phyloP scores from a whole-genome alignment of 2,329 filamentous ascomycete species.

The Scleromitrula shiraiana region DNA sequence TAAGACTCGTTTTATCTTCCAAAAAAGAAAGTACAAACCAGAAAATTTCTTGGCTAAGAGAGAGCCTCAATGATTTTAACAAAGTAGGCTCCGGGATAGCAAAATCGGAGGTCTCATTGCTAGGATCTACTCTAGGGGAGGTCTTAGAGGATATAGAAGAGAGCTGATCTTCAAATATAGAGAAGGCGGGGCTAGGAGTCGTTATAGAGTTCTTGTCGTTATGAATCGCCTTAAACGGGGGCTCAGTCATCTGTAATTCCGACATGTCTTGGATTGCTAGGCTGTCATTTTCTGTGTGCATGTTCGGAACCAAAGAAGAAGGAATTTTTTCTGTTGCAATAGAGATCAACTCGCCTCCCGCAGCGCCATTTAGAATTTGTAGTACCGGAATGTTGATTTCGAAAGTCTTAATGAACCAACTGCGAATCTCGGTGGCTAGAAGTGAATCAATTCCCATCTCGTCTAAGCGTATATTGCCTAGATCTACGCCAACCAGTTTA shows the following conservation, averaged over 20 bases:
- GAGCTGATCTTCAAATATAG: too few species aligned
- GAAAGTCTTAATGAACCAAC: slow-evolving; percentile 9
- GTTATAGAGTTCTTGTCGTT: too few species aligned
- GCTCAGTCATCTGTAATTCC: too few species aligned
- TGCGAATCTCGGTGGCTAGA: slow-evolving; percentile 1
- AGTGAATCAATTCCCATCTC: slow-evolving; percentile 5
- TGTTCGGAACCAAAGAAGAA: not conserved
- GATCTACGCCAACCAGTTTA: not conserved
- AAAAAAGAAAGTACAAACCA: slow-evolving; percentile 23
- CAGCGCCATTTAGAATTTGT: slow-evolving; percentile 3
- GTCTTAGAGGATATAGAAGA: not conserved
- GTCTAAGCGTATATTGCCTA: not conserved
- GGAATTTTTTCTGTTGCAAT: not conserved
- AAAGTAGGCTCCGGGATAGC: not conserved
- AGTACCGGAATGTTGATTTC: slow-evolving; percentile 5
- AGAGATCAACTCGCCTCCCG: slow-evolving; percentile 1
- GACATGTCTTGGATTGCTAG: not conserved
- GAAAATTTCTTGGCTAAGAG: slow-evolving; percentile 16
- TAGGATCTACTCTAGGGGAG: not conserved
- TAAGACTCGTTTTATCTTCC: slow-evolving; percentile 23
- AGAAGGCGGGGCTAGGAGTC: too few species aligned
- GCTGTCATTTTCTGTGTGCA: not conserved
- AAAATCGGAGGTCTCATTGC: not conserved
- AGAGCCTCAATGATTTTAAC: slow-evolving; percentile 3
- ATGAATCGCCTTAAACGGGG: too few species aligned